Evolutionary conservation across 352 stramenopile genomes (phyloP), one percentile per base, ranked within the genome.

Genomic region (Pythium pyrilobum): DNA sequence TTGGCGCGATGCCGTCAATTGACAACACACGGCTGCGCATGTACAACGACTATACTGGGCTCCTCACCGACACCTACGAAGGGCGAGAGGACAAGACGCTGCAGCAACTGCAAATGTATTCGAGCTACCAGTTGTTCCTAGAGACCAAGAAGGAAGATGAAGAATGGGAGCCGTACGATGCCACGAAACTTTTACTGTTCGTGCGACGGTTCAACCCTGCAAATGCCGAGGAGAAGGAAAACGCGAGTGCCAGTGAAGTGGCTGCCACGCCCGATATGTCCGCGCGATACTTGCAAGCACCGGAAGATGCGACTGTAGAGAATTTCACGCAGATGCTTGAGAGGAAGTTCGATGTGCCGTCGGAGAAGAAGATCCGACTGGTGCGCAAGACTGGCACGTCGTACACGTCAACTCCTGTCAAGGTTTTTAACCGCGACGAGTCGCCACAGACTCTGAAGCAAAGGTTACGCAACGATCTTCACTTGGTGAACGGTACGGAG

Each of bases 21-120:
- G 61, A 69, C 18, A 87, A 89, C 51, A 75, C 84, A 25, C 70
- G 82, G 4, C 55, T 92, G 24, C 75, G 82, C 0, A 65, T 68
- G 8, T 92, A 89, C 62, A 90, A 87, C 38, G 79, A 90, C 31
- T 92, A 92, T 59, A 89, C 76, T 21, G 75, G 71, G 16, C 43
- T 89, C 27, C 52, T 89, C 4, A 82, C 66, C 0, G 78, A 90
- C 28, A 79, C 77, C 9, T 90, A 80, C 51, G 71, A 77, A 39
- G 66, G 67, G 16, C 69, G 74, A 37, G 73, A 89, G 28, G 59
- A 81, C 23, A 72, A 73, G 59, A 74, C 74, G 0, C 62, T 90
- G 13, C 64, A 66, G 18, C 67, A 77, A 7, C 40, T 90, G 36
- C 69, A 79, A 23, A 71, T 92, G 37, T 92, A 87, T 50, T 58